Base-by-base conservation (phyloP, 345 rosid genomes). In the Lumnitzera littorea region DNA sequence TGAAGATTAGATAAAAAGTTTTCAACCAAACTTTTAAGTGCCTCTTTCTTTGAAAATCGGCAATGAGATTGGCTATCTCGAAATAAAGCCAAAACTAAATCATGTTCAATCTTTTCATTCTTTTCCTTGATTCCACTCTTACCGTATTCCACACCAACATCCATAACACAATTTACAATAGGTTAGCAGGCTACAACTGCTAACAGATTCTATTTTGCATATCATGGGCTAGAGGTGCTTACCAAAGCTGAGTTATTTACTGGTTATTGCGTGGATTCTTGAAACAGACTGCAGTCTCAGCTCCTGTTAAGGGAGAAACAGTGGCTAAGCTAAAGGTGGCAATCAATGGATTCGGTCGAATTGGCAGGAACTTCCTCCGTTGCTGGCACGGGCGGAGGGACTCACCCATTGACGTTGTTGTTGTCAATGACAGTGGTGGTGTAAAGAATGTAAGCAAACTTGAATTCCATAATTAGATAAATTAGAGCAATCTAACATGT, bases 341-440 rank as follows among this genome's bases (percentile, higher is more conserved):
- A 7, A 88, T 94, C 72, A 94, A 94, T 61, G 97, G 99, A 58
- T 94, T 90, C 55, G 99, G 99, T 70, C 73, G 99, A 62, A 90
- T 94, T 76, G 99, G 99, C 61, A 78, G 99, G 80, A 94, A 94
- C 83, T 90, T 94, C 73, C 90, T 94, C 14, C 78, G 97, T 64
- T 94, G 99, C 80, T 94, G 99, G 99, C 99, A 90, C 11, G 99
- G 95, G 13, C 81, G 99, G 70, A 78, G 88, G 50, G 76, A 88
- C 84, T 94, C 97, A 2, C 99, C 99, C 48, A 87, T 94, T 1
- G 99, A 94, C 7, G 96, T 94, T 13, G 13, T 94, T 58, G 95
- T 94, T 0, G 85, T 94, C 73, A 94, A 94, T 48, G 99, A 94
- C 95, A 90, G 97, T 43, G 97, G 91, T 36, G 99, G 97, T 84